Percentiles rank a stretch among this genome's conserved stretches.
phyloP scores from a whole-genome alignment of 345 rosid species.

The Sonneratia alba region DNA sequence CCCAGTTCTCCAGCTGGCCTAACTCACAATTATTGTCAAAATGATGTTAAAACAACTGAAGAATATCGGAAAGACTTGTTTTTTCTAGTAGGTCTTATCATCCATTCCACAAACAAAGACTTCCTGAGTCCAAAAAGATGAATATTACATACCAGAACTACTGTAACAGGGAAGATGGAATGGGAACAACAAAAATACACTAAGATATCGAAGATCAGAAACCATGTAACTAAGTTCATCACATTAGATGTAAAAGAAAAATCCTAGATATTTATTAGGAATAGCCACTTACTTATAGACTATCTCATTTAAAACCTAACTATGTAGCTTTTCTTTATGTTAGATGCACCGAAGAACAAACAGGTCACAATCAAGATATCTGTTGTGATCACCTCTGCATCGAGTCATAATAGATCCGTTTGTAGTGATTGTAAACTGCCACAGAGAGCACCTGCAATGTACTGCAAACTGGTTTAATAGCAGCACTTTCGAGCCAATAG shows the following conservation, averaged over 20 bases:
- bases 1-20: conserved; percentile 61
- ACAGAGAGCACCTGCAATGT: conserved; percentile 77
- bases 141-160: neutral
- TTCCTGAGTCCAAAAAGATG: neutral
- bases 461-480: neutral
- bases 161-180: neutral
- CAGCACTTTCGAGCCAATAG: neutral
- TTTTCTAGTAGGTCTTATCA: neutral
- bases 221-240: neutral
- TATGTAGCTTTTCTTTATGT: neutral
- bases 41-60: conserved; percentile 19
- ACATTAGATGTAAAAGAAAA: neutral
- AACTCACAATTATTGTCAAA: conserved; percentile 29
- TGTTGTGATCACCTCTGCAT: conserved; percentile 43
- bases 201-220: neutral
- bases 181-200: neutral
- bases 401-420: conserved; percentile 72
- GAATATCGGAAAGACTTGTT: neutral
- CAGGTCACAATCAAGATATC: neutral
- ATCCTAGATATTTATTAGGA: neutral
- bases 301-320: neutral
- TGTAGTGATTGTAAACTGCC: conserved; percentile 97
- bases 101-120: neutral
- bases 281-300: neutral
- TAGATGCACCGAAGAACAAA: neutral